Conservation (phyloP, 2,329 filamentous ascomycete species). For the Mycogone perniciosa region DNA sequence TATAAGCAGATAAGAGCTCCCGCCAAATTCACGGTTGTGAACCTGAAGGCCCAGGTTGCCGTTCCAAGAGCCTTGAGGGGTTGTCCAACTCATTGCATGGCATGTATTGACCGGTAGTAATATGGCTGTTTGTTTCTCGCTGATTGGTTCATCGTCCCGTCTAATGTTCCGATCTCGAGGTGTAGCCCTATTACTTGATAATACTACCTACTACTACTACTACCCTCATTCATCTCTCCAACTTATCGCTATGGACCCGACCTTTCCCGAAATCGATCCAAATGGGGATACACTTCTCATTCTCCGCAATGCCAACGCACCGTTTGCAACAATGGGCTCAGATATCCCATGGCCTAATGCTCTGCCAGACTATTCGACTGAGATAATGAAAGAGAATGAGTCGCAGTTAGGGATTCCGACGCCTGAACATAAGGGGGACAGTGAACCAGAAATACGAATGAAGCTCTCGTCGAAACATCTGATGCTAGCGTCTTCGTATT, state of each 20-base stretch:
- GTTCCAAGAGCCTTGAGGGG: no score
- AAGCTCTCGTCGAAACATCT: conserved; percentile 30
- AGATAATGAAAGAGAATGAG: neutral
- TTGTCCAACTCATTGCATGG: no score
- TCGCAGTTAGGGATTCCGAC: neutral
- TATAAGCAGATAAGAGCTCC: no score
- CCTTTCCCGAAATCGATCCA: neutral
- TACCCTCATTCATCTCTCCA: no score
- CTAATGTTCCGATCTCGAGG: no score
- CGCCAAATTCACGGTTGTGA: no score
- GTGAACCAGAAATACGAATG: conserved; percentile 1
- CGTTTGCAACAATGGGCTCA: neutral
- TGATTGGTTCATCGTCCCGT: no score
- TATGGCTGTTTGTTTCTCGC: no score
- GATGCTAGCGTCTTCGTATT: conserved; percentile 24
- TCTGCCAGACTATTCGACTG: neutral
- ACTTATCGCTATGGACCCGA: neutral
- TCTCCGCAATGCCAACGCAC: neutral
- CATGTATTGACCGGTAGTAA: no score
- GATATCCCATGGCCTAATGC: neutral
- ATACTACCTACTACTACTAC: no score
- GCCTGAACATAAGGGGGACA: neutral
- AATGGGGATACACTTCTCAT: conserved; percentile 5
- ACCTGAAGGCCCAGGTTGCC: no score
- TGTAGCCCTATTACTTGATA: no score